These are phyloP conservation scores for Acacia confusa DNA, from an alignment of 306 rosid genomes.

Conservation along the genomic window DNA sequence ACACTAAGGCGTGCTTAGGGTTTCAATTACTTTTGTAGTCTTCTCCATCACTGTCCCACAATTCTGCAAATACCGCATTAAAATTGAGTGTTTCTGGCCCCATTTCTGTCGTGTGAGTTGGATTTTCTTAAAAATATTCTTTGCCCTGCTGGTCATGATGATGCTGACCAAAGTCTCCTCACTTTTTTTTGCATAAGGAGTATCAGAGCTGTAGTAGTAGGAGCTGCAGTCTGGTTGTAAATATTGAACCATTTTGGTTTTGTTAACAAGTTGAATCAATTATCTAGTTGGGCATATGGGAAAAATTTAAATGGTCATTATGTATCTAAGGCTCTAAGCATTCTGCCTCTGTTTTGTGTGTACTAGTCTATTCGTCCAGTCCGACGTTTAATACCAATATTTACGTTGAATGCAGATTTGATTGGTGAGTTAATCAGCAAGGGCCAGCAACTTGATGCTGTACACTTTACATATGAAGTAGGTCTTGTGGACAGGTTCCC, in stretches of 20 bases:
- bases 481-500: constrained; percentile 83
- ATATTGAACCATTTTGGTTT: not conserved
- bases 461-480: constrained; percentile 91
- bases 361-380: not conserved
- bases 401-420: constrained; percentile 60
- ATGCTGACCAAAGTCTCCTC: not conserved
- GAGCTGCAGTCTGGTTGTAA: not conserved
- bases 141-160: not conserved
- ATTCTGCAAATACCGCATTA: not conserved
- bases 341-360: not conserved
- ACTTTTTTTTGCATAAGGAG: not conserved
- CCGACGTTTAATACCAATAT: not conserved
- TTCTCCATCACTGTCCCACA: not conserved
- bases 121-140: not conserved
- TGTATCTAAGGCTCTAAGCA: not conserved
- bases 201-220: not conserved
- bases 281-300: not conserved
- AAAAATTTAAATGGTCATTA: not conserved
- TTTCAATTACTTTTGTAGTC: not conserved
- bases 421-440: constrained; percentile 88
- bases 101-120: not conserved
- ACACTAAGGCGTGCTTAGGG: not conserved
- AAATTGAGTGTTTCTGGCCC: not conserved
- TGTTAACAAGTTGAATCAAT: not conserved
- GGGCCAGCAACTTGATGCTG: constrained; percentile 99